Conservation (phyloP, 805 yeast genomes). For the Starmerella asiatica region DNA sequence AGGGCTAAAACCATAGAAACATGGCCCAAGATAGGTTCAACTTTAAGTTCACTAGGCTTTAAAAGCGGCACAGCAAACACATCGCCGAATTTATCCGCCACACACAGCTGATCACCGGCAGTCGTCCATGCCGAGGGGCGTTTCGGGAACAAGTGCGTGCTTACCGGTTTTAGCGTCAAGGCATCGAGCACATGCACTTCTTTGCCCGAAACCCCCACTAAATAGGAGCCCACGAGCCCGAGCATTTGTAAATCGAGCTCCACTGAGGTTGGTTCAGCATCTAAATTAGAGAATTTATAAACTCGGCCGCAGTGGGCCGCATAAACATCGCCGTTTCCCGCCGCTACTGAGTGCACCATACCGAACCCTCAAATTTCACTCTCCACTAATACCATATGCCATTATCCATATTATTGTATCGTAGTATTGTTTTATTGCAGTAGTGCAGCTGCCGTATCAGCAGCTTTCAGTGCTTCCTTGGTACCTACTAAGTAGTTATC, state of each 20-base stretch:
- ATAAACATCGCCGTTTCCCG: neutral
- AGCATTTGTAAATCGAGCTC: conserved; percentile 38
- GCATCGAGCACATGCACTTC: conserved; percentile 48
- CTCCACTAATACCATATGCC: too few species aligned
- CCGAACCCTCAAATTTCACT: neutral
- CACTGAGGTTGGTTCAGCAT: neutral
- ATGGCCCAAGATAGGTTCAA: conserved; percentile 58
- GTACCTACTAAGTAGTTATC: too few species aligned
- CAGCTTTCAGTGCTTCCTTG: too few species aligned
- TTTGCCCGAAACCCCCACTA: conserved; percentile 73
- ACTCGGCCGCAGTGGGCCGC: conserved; percentile 2
- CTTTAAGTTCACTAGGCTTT: conserved; percentile 25
- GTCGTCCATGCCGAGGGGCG: conserved; percentile 72
- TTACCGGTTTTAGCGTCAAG: conserved; percentile 36
- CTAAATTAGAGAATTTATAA: neutral
- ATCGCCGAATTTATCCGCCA: conserved; percentile 96
- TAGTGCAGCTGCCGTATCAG: too few species aligned
- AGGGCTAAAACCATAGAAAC: conserved; percentile 89
- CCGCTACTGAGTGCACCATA: conserved; percentile 10
- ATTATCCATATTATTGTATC: too few species aligned
- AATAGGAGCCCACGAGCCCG: conserved; percentile 38
- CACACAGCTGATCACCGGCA: conserved; percentile 36
- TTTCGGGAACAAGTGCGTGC: conserved; percentile 73
- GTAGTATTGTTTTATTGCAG: too few species aligned
- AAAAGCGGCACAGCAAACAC: conserved; percentile 46